Percentiles rank a stretch among this genome's conserved stretches.
Evolutionary conservation across 2,329 filamentous ascomycete genomes (phyloP).

Genomic region (Madurella mycetomatis): DNA sequence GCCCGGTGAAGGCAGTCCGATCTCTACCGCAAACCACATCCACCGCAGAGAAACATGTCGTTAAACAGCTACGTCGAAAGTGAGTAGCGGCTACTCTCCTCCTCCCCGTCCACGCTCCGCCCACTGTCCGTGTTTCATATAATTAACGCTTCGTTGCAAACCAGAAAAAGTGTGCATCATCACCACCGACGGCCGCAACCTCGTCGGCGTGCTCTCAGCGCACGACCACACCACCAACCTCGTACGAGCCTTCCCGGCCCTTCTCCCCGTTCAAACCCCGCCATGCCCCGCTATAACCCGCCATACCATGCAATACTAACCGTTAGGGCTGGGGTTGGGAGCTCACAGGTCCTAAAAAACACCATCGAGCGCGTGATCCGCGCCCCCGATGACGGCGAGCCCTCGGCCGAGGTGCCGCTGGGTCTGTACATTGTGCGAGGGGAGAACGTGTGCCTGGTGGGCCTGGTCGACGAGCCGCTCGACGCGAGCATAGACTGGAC

Average conservation of each 20-base stretch:
- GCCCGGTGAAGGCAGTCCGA: too few relatives aligned
- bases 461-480: constrained; percentile 82
- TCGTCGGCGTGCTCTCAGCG: constrained; percentile 76
- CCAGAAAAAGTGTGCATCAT: constrained; percentile 87
- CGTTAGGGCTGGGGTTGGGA: background rate
- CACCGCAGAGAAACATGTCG: constrained; percentile 16
- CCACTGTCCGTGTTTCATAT: too few relatives aligned
- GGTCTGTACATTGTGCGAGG: constrained; percentile 90
- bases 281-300: background rate
- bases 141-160: background rate
- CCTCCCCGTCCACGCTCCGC: too few relatives aligned
- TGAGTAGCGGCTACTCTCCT: constrained; percentile 13
- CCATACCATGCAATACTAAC: too few relatives aligned
- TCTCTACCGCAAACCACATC: background rate
- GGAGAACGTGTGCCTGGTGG: constrained; percentile 89
- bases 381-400: constrained; percentile 74
- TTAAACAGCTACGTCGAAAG: constrained; percentile 32
- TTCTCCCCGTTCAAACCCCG: background rate
- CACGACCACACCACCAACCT: constrained; percentile 92
- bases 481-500: constrained; percentile 91
- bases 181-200: constrained; percentile 84
- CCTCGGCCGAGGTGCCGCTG: constrained; percentile 73
- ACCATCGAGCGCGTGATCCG: constrained; percentile 89
- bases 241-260: constrained; percentile 37
- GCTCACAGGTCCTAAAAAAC: constrained; percentile 64